phyloP scores from a whole-genome alignment of 208 protist species.

The Novymonas esmeraldas region DNA sequence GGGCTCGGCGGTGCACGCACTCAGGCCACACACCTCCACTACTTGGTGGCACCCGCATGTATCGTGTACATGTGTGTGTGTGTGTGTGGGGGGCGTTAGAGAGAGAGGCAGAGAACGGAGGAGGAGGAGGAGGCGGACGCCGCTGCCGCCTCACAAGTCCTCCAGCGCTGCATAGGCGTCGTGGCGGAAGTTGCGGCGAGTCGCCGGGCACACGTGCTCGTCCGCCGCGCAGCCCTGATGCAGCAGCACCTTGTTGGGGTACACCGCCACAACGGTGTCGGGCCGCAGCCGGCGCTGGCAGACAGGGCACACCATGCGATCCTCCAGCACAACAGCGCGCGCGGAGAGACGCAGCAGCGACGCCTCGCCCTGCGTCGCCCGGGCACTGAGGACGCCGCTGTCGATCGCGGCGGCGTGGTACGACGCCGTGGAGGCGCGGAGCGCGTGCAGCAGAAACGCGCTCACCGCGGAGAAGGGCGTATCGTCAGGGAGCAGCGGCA shows the following conservation, averaged over 20 bases:
- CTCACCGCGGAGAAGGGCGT: constrained; percentile 41
- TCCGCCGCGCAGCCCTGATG: constrained; percentile 69
- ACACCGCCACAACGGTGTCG: constrained; percentile 60
- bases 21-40: no score
- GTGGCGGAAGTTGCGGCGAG: constrained; percentile 36
- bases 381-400: constrained; percentile 32
- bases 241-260: constrained; percentile 65
- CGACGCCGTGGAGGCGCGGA: constrained; percentile 41
- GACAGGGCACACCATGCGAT: constrained; percentile 53
- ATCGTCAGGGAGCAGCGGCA: constrained; percentile 70
- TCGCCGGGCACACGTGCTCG: constrained; percentile 52
- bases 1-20: no score
- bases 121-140: neutral
- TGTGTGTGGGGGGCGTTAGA: neutral
- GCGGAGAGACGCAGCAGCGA: constrained; percentile 25
- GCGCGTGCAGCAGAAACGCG: constrained; percentile 48
- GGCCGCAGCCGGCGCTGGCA: constrained; percentile 62
- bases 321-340: constrained; percentile 28
- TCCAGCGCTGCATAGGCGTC: constrained; percentile 29
- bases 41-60: no score
- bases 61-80: neutral
- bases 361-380: constrained; percentile 27
- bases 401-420: constrained; percentile 40
- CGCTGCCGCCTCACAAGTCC: constrained; percentile 11
- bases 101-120: constrained; percentile 13